Evolutionary conservation across 768 basidiomycete species (phyloP).

Genomic region (Amyloporia xantha): DNA sequence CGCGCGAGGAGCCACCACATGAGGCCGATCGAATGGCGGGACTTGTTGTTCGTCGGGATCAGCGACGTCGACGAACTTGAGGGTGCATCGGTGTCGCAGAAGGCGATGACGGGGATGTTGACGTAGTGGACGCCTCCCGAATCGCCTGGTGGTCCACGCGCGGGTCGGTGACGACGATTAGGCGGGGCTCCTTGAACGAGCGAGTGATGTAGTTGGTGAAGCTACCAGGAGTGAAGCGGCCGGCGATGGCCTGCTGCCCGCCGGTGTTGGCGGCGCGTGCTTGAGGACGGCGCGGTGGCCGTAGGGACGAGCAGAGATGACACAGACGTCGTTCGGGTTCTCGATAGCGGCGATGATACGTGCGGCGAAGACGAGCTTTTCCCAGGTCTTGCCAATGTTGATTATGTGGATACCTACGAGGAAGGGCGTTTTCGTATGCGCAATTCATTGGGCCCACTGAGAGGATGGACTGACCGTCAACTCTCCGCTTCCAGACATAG

Average conservation of each 20-base stretch:
- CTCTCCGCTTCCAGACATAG: conserved; percentile 95
- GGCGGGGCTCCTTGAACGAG: conserved; percentile 99
- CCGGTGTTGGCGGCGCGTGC: conserved; percentile 96
- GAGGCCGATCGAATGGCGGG: conserved; percentile 93
- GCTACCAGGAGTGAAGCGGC: conserved; percentile 97
- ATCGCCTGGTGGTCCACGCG: conserved; percentile 99
- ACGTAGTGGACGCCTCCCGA: conserved; percentile 99
- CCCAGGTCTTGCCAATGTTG: conserved; percentile 99
- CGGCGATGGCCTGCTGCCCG: conserved; percentile 97
- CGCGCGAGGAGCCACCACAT: conserved; percentile 97
- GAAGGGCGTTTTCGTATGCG: too few species aligned
- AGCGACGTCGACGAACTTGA: conserved; percentile 97
- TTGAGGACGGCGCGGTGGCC: conserved; percentile 99
- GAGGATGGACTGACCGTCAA: conserved; percentile 66
- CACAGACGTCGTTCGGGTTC: conserved; percentile 97
- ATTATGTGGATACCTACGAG: conserved; percentile 84
- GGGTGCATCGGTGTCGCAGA: conserved; percentile 98
- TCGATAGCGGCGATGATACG: conserved; percentile 96
- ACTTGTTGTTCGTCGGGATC: conserved; percentile 99
- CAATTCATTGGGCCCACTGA: too few species aligned
- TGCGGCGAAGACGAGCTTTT: conserved; percentile 97
- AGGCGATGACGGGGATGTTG: conserved; percentile 99
- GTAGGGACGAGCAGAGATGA: conserved; percentile 97
- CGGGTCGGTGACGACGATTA: conserved; percentile 98
- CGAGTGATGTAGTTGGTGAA: conserved; percentile 99